Conservation (phyloP, 176 grass and related monocot genomes). For the Hordeum marinum region DNA sequence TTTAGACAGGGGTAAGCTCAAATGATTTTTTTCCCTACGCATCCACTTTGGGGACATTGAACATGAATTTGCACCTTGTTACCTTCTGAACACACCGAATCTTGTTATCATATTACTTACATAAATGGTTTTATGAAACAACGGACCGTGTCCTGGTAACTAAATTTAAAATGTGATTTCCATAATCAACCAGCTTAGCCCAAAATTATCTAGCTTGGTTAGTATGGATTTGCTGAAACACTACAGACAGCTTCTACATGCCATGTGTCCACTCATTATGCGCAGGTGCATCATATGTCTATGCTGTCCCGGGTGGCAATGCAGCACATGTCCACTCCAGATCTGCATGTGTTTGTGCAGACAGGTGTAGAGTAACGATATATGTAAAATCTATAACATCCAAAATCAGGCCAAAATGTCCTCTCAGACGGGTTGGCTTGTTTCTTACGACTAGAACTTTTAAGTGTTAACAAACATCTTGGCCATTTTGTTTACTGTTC, state of each 20-base stretch:
- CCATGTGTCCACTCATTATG: background rate
- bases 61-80: background rate
- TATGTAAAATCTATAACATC: background rate
- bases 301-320: background rate
- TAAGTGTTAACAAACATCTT: background rate
- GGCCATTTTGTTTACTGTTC: background rate
- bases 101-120: background rate
- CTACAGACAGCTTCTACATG: background rate
- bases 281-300: background rate
- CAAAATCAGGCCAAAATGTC: background rate
- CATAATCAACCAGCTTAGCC: constrained; percentile 5
- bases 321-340: background rate
- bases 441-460: background rate
- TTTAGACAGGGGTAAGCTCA: constrained; percentile 82
- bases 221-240: background rate
- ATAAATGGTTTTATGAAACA: background rate
- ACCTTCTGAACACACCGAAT: background rate
- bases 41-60: background rate
- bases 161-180: background rate
- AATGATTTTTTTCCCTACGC: background rate
- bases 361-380: background rate
- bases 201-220: background rate
- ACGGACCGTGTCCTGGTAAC: background rate
- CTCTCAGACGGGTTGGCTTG: background rate
- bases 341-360: background rate